Evolutionary conservation across 805 yeast genomes (phyloP), one percentile per base, ranked within the genome.

Genomic region (Pichia phayaonensis): DNA sequence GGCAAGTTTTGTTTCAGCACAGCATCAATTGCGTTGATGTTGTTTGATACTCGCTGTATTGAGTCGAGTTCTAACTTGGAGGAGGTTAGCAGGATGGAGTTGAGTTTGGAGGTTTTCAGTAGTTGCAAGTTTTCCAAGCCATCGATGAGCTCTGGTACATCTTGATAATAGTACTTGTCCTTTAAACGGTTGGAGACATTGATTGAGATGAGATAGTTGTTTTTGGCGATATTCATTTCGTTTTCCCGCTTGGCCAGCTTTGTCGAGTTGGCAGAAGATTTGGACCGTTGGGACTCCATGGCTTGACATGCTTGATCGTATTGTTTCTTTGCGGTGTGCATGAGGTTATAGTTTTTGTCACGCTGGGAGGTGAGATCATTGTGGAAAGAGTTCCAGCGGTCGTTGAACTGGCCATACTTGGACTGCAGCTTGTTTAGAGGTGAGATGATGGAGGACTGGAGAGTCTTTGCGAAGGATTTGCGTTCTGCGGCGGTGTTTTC

Each of bases 141-240:
- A 67, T 92, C 98, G 53, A 94, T 72, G 40, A 88, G 67, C 65
- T 90, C 97, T 0, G 99, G 99, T 24, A 90, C 70, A 65, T 94
- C 98, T 69, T 92, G 97, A 63, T 85, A 90, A 65, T 74, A 90
- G 69, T 81, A 90, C 67, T 94, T 94, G 66, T 92, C 98, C 68
- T 94, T 94, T 52, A 90, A 70, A 53, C 98, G 76, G 68, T 94
- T 94, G 48, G 96, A 94, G 26, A 87, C 79, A 59, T 81, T 86
- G 62, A 94, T 83, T 57, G 80, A 80, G 51, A 94, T 77, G 57
- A 94, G 68, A 65, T 94, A 94, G 29, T 76, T 76, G 68, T 92
- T 92, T 66, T 94, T 94, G n/a, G 84, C 81, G 50, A 76, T 76
- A 66, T 90, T 86, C 99, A 94, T 94, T 36, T 85, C 94, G 5